These are phyloP conservation scores for Cercophora scortea DNA, from an alignment of 495 filamentous ascomycete genomes.

Conservation along the genomic window DNA sequence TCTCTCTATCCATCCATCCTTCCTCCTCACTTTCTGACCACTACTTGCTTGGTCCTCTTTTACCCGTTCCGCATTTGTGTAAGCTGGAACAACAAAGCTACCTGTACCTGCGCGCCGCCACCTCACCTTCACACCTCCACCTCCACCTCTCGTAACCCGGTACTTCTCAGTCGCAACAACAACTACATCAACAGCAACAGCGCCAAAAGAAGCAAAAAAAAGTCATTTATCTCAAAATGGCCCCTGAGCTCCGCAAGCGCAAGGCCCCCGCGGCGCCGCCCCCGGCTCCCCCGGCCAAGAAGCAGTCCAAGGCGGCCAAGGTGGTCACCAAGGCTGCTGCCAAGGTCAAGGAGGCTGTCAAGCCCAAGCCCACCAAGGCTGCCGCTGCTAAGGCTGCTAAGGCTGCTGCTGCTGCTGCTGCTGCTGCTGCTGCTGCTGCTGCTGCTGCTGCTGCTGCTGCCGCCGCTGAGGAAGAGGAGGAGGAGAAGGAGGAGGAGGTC, in stretches of 20 bases:
- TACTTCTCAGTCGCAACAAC: too few relatives aligned
- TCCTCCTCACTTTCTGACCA: too few relatives aligned
- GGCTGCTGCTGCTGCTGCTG: background rate
- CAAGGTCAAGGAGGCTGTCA: conserved; percentile 38
- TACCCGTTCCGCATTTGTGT: too few relatives aligned
- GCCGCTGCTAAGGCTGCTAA: conserved; percentile 12
- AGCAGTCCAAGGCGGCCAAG: conserved; percentile 37
- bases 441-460: conserved; percentile 28
- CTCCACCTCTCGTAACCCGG: too few relatives aligned
- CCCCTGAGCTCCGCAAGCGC: conserved; percentile 65
- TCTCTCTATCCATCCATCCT: too few relatives aligned
- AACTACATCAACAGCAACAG: background rate
- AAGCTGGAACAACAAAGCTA: too few relatives aligned
- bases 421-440: conserved; percentile 24
- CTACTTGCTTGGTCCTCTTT: too few relatives aligned
- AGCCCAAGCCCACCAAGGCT: conserved; percentile 26
- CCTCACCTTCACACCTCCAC: too few relatives aligned
- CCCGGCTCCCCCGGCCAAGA: conserved; percentile 47
- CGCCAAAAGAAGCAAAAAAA: background rate
- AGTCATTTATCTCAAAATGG: conserved; percentile 26
- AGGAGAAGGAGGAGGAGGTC: conserved; percentile 17
- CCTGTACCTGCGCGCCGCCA: too few relatives aligned
- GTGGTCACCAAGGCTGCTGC: conserved; percentile 23
- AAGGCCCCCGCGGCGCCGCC: conserved; percentile 55
- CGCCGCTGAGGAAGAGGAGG: conserved; percentile 14